Base-by-base conservation (phyloP, 1,284 basidiomycete genomes). In the Somion occarium region DNA sequence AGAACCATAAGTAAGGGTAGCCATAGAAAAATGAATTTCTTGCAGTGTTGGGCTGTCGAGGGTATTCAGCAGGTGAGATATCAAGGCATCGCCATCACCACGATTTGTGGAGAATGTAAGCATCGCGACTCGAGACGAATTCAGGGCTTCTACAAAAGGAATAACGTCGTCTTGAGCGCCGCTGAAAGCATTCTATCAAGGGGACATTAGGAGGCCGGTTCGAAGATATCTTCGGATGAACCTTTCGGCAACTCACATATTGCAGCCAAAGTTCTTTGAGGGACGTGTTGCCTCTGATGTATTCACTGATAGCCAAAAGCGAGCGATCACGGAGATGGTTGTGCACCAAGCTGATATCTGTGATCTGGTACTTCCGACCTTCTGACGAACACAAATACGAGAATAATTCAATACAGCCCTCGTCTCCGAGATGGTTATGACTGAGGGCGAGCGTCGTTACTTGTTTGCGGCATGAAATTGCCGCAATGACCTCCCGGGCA, bases 401-500 rank as follows among this genome's bases (percentile, higher is more conserved):
- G 60, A 86, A 84, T 5, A 88, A 64, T 7, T 69, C 64, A 24
- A 70, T 68, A 55, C 77, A 73, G n/a, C 85, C 85, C 15, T 78
- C 75, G 58, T 85, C 78, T 2, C 76, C 74, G 2, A 88, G 73
- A 12, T 70, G 56, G 56, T 84, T 87, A 54, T 83, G 76, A 5
- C 79, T 76, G 20, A 86, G 60, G 38, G 76, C 69, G 41, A 87
- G 70, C 54, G 74, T 76, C 37, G 72, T 73, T 27, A 84, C 72
- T 3, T 62, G 55, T 25, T 67, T 70, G 19, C 73, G 73, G 3
- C 66, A 57, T 7, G 64, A 68, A 24, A 85, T 70, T 42, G 69
- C 63, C 12, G 66, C 60, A 38, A 85, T 75, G 22, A 84, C 64
- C 27, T 69, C 65, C 51, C 73, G 70, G 3, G 80, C 82, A 55